Base-by-base conservation (phyloP, 2,329 filamentous ascomycete genomes). In the Xylariomycetidae sp. region DNA sequence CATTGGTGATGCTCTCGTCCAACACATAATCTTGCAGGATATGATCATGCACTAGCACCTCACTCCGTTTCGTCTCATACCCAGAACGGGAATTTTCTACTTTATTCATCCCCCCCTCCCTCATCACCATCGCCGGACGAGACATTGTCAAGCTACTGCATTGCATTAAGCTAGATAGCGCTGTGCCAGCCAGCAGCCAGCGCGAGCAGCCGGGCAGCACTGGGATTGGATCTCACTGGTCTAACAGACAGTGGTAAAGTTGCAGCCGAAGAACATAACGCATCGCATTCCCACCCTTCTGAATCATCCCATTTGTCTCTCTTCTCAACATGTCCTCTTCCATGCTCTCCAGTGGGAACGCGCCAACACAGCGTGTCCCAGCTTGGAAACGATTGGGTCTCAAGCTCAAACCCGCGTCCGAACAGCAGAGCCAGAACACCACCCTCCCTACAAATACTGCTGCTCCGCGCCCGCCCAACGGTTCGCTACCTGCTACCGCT, bases 361-460 rank as follows among this genome's bases (percentile, higher is more conserved):
- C 64, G 61, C 61, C 63, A 59, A 51, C 60, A 41, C 64, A 65
- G 55, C 64, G 63, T 48, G 62, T 72, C 42, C 74, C 74, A 37
- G 73, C 73, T 44, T 78, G 74, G 74, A 78, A 78, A 54, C 69
- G 71, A 65, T 69, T 77, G 66, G 74, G 75, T 59, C 69, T 78
- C 54, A 77, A 77, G 65, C 73, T 77, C 60, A 78, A 77, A 39
- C 38, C 60, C 51, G 56, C 53, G 46, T 54, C 61, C 20, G 59
- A 55, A 31, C 58, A 43, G 28, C 45, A 47, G 42, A 41, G 30
- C 13, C 40, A 56, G 38, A 51, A 54, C 47, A 44, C 50, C 44
- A 41, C 49, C 38, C 39, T 46, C 40, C 30, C 51, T 44, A 46
- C 49, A 35, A 41, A 40, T 38, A 45, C 49, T 25, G 31, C 50